Base-by-base conservation (phyloP, 2,329 filamentous ascomycete genomes). In the Aureobasidium lini region DNA sequence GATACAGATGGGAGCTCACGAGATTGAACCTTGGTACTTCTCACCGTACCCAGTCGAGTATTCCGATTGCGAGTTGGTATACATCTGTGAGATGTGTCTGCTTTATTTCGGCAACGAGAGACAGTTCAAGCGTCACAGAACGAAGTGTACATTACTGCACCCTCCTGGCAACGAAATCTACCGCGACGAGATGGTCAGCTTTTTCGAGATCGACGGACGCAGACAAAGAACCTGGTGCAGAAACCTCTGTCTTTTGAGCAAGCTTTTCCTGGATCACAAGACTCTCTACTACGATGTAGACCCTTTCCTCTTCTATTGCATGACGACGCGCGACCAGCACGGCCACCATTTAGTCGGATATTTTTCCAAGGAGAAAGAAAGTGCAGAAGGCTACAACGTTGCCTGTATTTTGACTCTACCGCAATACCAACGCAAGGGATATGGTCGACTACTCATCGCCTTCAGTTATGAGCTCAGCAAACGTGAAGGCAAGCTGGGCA, bases 221-320 rank as follows among this genome's bases (percentile, higher is more conserved):
- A 85, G 95, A 60, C 95, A 99, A 70, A 84, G 93, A 4, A 96
- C 93, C 1, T 99, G 94, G 85, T 99, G 94, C 69, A 88, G 95
- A 56, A 99, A 99, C 66, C 81, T 99, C 5, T 99, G 94, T 72
- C 79, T 99, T 9, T 79, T 99, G 15, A 94, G 88, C 23, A 99
- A 99, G 70, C 89, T 97, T 76, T 99, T 99, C 71, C 81, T 99
- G 39, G 94, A 95, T 65, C 95, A 96, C 73, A 99, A 99, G 75
- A 97, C 94, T 5, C 84, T 99, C 7, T 99, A 96, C 78, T 99
- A 99, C 76, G 94, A 99, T 67, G 94, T 99, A n/a, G 94, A 99
- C 64, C 94, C 94, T 0, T 99, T 99, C 71, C 77, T 99, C 37
- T 99, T 99, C 77, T 99, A 99, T 75, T 93, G 96, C 72, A 96